Evolutionary conservation across 805 yeast species (phyloP).

Genomic region (Nakazawaea anatomiae): DNA sequence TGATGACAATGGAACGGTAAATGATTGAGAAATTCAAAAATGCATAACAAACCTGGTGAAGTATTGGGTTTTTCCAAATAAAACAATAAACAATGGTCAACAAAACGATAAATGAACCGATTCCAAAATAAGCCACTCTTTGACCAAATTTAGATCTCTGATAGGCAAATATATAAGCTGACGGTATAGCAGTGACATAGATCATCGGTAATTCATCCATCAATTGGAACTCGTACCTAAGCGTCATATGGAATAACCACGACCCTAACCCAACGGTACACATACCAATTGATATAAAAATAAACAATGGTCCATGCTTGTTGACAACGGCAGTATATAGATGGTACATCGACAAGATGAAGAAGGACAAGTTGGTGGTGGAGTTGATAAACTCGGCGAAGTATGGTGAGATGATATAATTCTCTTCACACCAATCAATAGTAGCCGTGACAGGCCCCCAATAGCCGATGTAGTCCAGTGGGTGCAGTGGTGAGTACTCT

Average conservation of each 20-base stretch:
- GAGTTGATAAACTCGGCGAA: constrained; percentile 91
- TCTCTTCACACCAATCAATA: constrained; percentile 99
- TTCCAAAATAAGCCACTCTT: constrained; percentile 2
- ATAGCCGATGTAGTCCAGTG: constrained; percentile 33
- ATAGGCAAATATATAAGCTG: constrained; percentile 34
- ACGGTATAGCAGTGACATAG: constrained; percentile 93
- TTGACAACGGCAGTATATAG: constrained; percentile 54
- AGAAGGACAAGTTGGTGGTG: constrained; percentile 52
- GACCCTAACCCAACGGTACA: constrained; percentile 87
- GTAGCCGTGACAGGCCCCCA: constrained; percentile 90
- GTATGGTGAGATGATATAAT: constrained; percentile 79
- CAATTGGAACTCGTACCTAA: constrained; percentile 81
- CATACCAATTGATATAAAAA: constrained; percentile 72
- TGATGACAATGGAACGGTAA: constrained; percentile 37
- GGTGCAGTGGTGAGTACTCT: constrained; percentile 5
- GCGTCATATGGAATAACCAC: constrained; percentile 96
- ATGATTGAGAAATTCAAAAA: constrained; percentile 70
- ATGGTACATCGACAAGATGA: constrained; percentile 24
- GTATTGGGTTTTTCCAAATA: constrained; percentile 69
- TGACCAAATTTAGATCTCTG: constrained; percentile 15
- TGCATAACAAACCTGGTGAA: constrained; percentile 87
- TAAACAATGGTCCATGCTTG: constrained; percentile 62
- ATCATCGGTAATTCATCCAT: constrained; percentile 98
- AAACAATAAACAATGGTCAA: constrained; percentile 68
- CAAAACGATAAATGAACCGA: constrained; percentile 24